Base-by-base conservation (phyloP, 345 rosid genomes). In the Eucalyptus marginata region DNA sequence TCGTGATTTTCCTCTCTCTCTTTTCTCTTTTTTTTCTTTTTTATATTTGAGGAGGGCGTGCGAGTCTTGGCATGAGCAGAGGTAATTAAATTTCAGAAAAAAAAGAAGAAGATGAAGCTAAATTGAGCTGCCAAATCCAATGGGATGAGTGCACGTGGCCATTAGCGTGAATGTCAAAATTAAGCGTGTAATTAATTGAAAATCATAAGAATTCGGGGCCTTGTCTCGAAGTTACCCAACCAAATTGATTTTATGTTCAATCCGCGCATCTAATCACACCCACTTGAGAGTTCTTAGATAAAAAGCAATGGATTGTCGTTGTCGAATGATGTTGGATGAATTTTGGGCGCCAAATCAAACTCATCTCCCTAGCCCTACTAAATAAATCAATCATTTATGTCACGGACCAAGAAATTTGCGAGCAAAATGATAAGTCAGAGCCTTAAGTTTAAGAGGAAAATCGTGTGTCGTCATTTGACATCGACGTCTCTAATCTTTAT, bases 351-450 rank as follows among this genome's bases (percentile, higher is more conserved):
- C 27, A 6, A 24, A 20, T 36, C 24, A 76, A 76, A 18, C 83
- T 18, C 10, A 10, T 20, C 46, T 18, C 83, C 20, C 25, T 17
- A 10, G 47, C 47, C 15, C 46, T 20, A 10, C 24, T 20, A 18
- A 36, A 36, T 56, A 17, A 71, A 36, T 31, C 46, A 3, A 33
- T 2, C 8, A 0, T 13, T 16, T 7, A 17, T 15, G 24, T 31
- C 79, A 0, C 18, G 3, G 3, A 4, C 2, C n/a, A 7, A n/a
- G 6, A 68, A 13, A 33, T 68, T 68, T 12, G 2, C 4, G 0
- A 7, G 13, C 46, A 18, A 33, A 31, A 71, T 33, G 46, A 17
- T 33, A 17, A 33, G 81, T 5, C 4, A 2, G 13, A 17, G 44
- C 13, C 12, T 71, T 17, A 36, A 18, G 25, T 17, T 71, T 33